phyloP scores from a whole-genome alignment of 805 yeast species.

The Ogataea methylovora region DNA sequence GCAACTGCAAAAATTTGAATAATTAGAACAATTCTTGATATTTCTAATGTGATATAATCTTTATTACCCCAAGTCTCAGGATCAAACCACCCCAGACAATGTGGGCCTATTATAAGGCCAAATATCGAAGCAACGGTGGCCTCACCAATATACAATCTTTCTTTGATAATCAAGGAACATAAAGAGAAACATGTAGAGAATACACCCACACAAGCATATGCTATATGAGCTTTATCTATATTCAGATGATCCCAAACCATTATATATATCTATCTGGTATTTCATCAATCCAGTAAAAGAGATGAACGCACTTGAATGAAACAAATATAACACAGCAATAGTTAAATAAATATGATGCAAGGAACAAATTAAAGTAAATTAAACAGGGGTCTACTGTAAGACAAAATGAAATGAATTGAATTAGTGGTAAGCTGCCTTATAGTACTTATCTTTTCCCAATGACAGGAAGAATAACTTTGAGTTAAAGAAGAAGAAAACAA shows the following conservation, averaged over 20 bases:
- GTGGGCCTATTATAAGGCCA: constrained; percentile 55
- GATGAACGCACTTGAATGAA: too few relatives aligned
- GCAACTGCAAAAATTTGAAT: constrained; percentile 69
- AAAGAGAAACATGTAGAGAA: constrained; percentile 52
- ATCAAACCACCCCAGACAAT: constrained; percentile 49
- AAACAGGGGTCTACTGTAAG: too few relatives aligned
- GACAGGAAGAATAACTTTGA: too few relatives aligned
- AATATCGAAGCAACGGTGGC: constrained; percentile 59
- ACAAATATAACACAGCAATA: too few relatives aligned
- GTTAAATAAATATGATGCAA: too few relatives aligned
- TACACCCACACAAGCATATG: constrained; percentile 54
- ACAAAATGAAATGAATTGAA: too few relatives aligned
- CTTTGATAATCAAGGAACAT: constrained; percentile 52
- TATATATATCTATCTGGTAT: too few relatives aligned
- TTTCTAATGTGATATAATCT: constrained; percentile 46
- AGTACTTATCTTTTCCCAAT: too few relatives aligned
- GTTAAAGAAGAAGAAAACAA: too few relatives aligned
- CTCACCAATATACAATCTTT: constrained; percentile 54
- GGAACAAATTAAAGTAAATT: too few relatives aligned
- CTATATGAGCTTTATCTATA: constrained; percentile 27
- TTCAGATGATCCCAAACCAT: constrained; percentile 27
- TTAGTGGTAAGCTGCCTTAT: too few relatives aligned
- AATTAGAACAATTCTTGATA: constrained; percentile 57
- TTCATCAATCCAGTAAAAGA: too few relatives aligned
- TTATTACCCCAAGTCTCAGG: constrained; percentile 53